Percentiles rank a stretch among this genome's conserved stretches.
These are phyloP conservation scores for Croton laevigatus DNA, from an alignment of 441 rosid genomes.

Conservation along the genomic window DNA sequence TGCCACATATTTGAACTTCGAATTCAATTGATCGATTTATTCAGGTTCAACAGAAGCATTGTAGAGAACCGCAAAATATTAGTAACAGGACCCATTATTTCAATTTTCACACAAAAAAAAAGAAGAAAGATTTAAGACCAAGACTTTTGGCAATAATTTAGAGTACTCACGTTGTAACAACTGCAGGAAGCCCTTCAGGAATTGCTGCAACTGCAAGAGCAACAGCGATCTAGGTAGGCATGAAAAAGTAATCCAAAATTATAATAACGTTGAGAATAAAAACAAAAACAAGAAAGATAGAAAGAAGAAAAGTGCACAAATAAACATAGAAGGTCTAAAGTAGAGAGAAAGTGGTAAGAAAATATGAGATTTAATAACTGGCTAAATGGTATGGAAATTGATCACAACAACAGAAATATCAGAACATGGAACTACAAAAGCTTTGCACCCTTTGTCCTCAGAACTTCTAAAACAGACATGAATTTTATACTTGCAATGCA, in stretches of 20 bases:
- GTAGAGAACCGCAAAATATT: slow-evolving; percentile 14
- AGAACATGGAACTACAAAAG: background rate
- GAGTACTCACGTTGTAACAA: slow-evolving; percentile 92
- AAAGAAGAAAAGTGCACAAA: background rate
- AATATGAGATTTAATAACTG: background rate
- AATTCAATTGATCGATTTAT: background rate
- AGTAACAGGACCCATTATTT: background rate
- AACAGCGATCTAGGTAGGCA: slow-evolving; percentile 86
- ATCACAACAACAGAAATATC: background rate
- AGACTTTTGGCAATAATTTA: slow-evolving; percentile 12
- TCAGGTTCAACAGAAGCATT: background rate
- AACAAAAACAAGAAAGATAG: background rate
- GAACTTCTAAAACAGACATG: background rate
- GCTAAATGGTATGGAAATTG: background rate
- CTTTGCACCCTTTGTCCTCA: background rate
- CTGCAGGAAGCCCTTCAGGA: slow-evolving; percentile 99
- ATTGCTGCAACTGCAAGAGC: slow-evolving; percentile 99
- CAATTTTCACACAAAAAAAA: background rate
- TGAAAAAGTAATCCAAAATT: slow-evolving; percentile 24
- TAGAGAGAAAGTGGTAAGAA: background rate
- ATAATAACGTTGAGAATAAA: background rate
- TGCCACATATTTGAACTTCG: background rate
- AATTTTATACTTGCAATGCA: background rate
- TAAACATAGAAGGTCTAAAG: background rate
- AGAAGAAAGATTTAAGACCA: background rate